Evolutionary conservation across 371 early-diverging fungal species (phyloP), one percentile per base, ranked within the genome.

Genomic region (Rhizopus stolonifer): DNA sequence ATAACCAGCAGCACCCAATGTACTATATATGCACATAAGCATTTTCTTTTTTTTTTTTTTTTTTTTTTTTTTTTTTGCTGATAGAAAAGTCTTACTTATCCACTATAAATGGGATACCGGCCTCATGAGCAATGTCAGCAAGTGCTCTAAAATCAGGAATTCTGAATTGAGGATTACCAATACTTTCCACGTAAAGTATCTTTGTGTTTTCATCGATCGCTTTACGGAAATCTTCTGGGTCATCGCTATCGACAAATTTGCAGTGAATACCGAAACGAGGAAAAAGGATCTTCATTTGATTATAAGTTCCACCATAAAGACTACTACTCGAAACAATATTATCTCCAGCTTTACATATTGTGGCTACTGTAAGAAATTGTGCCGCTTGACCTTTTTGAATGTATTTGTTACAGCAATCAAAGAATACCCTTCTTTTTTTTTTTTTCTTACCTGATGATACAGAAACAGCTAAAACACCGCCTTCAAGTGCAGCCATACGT

Each of bases 1-100:
- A 69, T 89, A 94, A n/a, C 93, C 95, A 46, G 90, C 94, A 52
- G 89, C 87, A 57, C 94, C 95, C 61, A 94, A 93, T 0, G 95
- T 95, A 77, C 94, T 94, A 79, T 83, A 84, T 86, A 54, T n/a
- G n/a, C n/a, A n/a, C n/a, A n/a, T n/a, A n/a, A n/a, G n/a, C n/a
- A n/a, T n/a, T n/a, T n/a, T n/a, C n/a, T n/a, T n/a, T n/a, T n/a
- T n/a, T n/a, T n/a, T n/a, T n/a, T n/a, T n/a, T n/a, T n/a, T n/a
- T n/a, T n/a, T n/a, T n/a, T n/a, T n/a, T n/a, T n/a, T n/a, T n/a
- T n/a, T n/a, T n/a, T n/a, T n/a, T n/a, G n/a, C n/a, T 2, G 17
- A 25, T 17, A 7, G 2, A 6, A 24, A 13, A 6, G 11, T 31
- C 64, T 65, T 62, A 75, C 76, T 94, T 94, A 80, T 95, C 95